Base-by-base conservation (phyloP, 345 rosid genomes). In the Orychophragmus violaceus region DNA sequence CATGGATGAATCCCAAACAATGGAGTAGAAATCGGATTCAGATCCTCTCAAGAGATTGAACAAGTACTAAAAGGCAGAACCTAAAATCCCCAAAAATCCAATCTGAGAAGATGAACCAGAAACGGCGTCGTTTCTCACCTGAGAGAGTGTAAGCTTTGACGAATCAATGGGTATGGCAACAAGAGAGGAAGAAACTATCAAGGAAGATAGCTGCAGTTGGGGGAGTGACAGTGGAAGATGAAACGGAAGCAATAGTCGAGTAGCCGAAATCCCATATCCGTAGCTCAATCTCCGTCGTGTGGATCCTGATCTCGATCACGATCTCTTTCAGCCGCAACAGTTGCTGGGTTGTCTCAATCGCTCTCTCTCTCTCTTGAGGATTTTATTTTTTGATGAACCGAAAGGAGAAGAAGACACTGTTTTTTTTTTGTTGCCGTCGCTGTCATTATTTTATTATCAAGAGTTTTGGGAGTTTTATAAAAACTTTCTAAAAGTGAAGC, bases 171-270 rank as follows among this genome's bases (percentile, higher is more conserved):
- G 19, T 52, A 5, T 29, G 22, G 7, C 8, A 71, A 35, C 10
- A 17, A 16, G 2, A 2, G 62, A 45, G n/a, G n/a, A 8, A 14
- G 0, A 6, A 55, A 64, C 8, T 13, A 66, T 74, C 68, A 74
- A 52, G 52, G 59, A 27, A 67, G 67, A 60, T 53, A 61, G 73
- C 53, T 42, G 59, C 2, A 67, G 68, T 29, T 44, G 33, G 2
- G 42, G 25, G 68, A 74, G 77, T 74, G 72, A 74, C 72, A 74
- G 77, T 66, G 48, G 68, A 66, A 60, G 77, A 74, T 33, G 62
- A 52, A 74, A 14, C 68, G 67, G 35, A 67, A 66, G 51, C 56
- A 60, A 66, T 51, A 60, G 13, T 52, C 8, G 18, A 74, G 57
- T 29, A 60, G 21, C 62, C 18, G 62, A 74, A 68, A 67, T 74